Conservation (phyloP, 768 basidiomycete species). For the Collybia mongolica region DNA sequence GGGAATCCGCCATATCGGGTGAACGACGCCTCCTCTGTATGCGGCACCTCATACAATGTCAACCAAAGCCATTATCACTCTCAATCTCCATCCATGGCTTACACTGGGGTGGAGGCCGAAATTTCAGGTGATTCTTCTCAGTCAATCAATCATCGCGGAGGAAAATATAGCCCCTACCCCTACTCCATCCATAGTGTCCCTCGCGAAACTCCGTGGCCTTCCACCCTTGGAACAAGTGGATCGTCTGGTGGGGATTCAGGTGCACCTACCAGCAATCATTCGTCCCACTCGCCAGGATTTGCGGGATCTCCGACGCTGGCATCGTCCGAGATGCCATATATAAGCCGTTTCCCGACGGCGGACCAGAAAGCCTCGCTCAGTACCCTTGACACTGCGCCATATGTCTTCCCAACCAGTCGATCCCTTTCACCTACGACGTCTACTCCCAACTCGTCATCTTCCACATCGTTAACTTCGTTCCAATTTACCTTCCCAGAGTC, state of each 20-base stretch:
- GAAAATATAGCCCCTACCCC: constrained; percentile 54
- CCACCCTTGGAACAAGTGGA: constrained; percentile 26
- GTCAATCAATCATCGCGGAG: constrained; percentile 37
- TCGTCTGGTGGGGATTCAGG: constrained; percentile 42
- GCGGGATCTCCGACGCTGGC: constrained; percentile 57
- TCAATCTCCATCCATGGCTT: constrained; percentile 49
- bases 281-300: constrained; percentile 53
- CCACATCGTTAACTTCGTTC: constrained; percentile 66
- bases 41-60: constrained; percentile 44
- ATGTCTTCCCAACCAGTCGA: constrained; percentile 64
- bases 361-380: constrained; percentile 57
- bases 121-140: constrained; percentile 27
- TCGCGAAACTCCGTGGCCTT: constrained; percentile 40
- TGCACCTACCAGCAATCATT: constrained; percentile 37
- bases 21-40: constrained; percentile 41
- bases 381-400: constrained; percentile 52
- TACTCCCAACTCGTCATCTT: constrained; percentile 57
- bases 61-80: constrained; percentile 37
- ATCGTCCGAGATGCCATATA: constrained; percentile 30
- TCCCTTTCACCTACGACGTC: constrained; percentile 72
- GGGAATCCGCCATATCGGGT: constrained; percentile 39
- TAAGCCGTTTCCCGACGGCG: constrained; percentile 35
- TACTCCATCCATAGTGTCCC: constrained; percentile 33
- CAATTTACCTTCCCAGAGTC: constrained; percentile 65
- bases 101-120: constrained; percentile 24